Evolutionary conservation across 129 eudicot genomes (phyloP).

Genomic region (Daucus carota): DH1_v3.0 NC_030388.2:25400001-25400500

Average conservation of each 20-base stretch:
- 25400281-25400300: not conserved
- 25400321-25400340: conserved; percentile 91
- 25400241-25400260: not conserved
- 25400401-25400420: conserved; percentile 21
- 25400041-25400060: not conserved
- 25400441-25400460: conserved; percentile 29
- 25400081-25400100: not conserved
- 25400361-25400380: conserved; percentile 97
- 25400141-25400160: not conserved
- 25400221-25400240: not conserved
- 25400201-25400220: not conserved
- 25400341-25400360: conserved; percentile 97
- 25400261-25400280: not conserved
- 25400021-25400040: not conserved
- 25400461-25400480: conserved; percentile 26
- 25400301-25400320: not conserved
- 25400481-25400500: conserved; percentile 22
- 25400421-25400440: conserved; percentile 2
- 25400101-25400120: not conserved
- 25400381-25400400: conserved; percentile 75
- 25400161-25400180: not conserved
- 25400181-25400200: not conserved
- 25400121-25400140: not conserved
- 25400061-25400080: not conserved
- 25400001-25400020: conserved; percentile 99